Evolutionary conservation across 305 asterid genomes (phyloP).

Genomic region (Fraxinus greggii): DNA sequence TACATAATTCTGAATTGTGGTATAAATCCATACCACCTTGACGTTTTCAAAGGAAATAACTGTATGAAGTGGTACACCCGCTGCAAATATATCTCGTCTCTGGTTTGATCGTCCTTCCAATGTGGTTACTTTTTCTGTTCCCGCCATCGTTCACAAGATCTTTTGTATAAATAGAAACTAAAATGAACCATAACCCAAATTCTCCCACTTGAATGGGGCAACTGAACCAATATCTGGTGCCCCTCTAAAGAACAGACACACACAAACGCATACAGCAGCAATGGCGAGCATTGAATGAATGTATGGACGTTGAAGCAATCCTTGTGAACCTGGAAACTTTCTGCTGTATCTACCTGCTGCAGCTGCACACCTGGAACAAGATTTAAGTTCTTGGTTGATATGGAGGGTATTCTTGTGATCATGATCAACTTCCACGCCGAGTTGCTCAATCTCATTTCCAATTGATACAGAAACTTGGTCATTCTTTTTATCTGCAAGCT

Average conservation of each 20-base stretch:
- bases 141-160: neutral
- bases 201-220: conserved; percentile 80
- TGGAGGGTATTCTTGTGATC: conserved; percentile 18
- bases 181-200: conserved; percentile 51
- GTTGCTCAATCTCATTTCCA: conserved; percentile 36
- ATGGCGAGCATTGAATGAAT: conserved; percentile 74
- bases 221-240: conserved; percentile 54
- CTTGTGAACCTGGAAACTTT: conserved; percentile 45
- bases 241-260: conserved; percentile 67
- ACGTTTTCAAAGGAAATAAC: neutral
- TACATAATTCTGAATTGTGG: neutral
- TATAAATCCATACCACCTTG: neutral
- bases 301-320: conserved; percentile 67
- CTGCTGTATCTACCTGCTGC: conserved; percentile 39
- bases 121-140: conserved; percentile 9
- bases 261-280: conserved; percentile 89
- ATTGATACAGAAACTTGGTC: conserved; percentile 54
- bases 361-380: conserved; percentile 69
- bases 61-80: neutral
- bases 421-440: conserved; percentile 25
- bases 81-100: neutral
- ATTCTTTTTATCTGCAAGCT: conserved; percentile 46
- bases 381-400: conserved; percentile 27
- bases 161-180: conserved; percentile 23
- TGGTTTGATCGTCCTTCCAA: conserved; percentile 5